Evolutionary conservation across 495 filamentous ascomycete species (phyloP), one percentile per base, ranked within the genome.

Genomic region (Clohesyomyces aquaticus): DNA sequence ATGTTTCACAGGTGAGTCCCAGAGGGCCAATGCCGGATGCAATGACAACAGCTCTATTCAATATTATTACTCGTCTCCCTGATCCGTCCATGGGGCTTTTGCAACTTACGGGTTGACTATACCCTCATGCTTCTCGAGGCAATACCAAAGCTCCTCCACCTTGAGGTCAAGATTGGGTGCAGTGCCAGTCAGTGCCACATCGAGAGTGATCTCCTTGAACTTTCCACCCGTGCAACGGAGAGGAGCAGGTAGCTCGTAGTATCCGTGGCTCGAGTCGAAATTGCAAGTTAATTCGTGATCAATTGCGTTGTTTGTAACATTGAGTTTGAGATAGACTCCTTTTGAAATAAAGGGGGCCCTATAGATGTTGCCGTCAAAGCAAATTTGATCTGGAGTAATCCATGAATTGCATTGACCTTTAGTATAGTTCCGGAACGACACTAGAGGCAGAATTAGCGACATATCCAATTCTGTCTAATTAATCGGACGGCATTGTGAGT

Each of bases 191-290:
- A 14, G 50, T 12, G 43, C 22, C 1, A 59, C 45, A 21, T 59
- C 56, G 8, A 59, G 43, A 1, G 56, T 59, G 45, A 59, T 59
- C 27, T 59, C 56, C n/a, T 59, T 59, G 56, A 59, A 59, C 16
- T 59, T 51, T 23, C 56, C 56, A 2, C 56, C 56, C 25, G 45
- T 50, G 56, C 56, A 59, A 21, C 56, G 56, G 6, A 59, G 18
- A 2, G 56, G 42, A 41, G 56, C 29, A 18, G 29, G 22, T 19
- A 38, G 18, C 10, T 59, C 2, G 29, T 26, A 16, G 25, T 50
- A 59, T 1, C 19, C 19, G 2, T n/a, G n/a, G n/a, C n/a, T n/a
- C n/a, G 56, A 45, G 3, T 11, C 32, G 25, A 59, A 59, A 18
- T 12, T 42, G 18, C 56, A 59, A 19, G 46, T 35, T 14, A 59